Evolutionary conservation across 2,329 filamentous ascomycete species (phyloP), one percentile per base, ranked within the genome.

Genomic region (Trichoderma aggressivum): DNA sequence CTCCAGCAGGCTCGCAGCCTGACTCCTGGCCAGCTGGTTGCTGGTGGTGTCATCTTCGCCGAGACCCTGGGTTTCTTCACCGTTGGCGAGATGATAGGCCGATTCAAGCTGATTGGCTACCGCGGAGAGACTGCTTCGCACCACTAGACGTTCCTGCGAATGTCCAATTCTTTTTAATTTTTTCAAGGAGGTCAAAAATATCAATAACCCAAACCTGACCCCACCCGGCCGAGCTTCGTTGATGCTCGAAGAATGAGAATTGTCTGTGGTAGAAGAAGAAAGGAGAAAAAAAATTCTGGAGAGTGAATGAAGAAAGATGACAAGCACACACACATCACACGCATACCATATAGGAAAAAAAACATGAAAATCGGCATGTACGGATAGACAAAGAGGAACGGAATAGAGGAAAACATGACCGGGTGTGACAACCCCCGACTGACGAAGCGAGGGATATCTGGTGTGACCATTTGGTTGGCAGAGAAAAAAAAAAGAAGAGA

Each of bases 51-150:
- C 72, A 85, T 98, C 73, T 84, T 87, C 61, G 94, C 94, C 70
- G 95, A 99, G 85, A 88, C 94, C 64, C 84, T 99, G 76, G 96
- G 96, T 73, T 99, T 99, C 89, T 99, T 98, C 88, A 97, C 94
- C 73, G 89, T 98, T 70, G 96, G 96, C 75, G 94, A 98, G 88
- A 98, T 99, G 83, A 90, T 99, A 78, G 96, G 96, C 78, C 89
- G 94, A 79, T 90, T 96, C 86, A 98, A 99, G 92, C 83, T 99
- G 77, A 87, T 99, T 77, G 96, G 96, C 75, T 99, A 99, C 88
- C 89, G 88, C 83, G 92, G 92, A 80, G 89, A 92, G 81, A 80
- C 82, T 74, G 87, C 86, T 76, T 84, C 86, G 75, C 87, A 90
- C 82, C 89, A 89, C 83, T 89, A 86, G 85, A 77, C 16, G 43